Evolutionary conservation across 805 yeast genomes (phyloP).

Genomic region (Henningerozyma blattae): DNA sequence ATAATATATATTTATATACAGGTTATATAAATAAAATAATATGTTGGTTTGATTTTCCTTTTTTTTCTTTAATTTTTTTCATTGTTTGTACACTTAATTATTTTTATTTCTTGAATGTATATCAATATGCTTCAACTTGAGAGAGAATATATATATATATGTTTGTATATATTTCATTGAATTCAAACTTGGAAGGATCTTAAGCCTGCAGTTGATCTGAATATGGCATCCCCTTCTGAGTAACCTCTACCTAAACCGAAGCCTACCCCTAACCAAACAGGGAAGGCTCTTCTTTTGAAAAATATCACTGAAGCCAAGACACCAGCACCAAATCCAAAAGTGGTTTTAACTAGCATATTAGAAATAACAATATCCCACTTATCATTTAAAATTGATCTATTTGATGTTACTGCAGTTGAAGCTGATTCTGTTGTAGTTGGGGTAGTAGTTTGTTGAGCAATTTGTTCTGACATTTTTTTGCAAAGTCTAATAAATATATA

Average conservation of each 20-base stretch:
- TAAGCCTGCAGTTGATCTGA: constrained; percentile 71
- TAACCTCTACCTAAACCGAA: constrained; percentile 97
- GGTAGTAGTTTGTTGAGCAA: too few species aligned
- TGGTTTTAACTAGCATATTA: constrained; percentile 87
- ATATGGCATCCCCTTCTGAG: constrained; percentile 95
- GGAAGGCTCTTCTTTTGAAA: constrained; percentile 91
- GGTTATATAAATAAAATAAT: too few species aligned
- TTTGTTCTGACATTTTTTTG: too few species aligned
- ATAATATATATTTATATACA: too few species aligned
- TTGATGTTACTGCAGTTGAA: constrained; percentile 96
- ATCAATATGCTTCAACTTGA: too few species aligned
- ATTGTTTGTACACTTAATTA: too few species aligned
- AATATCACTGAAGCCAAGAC: constrained; percentile 81
- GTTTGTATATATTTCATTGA: too few species aligned
- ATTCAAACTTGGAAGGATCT: constrained; percentile 63
- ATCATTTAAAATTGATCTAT: constrained; percentile 61
- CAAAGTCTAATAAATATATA: too few species aligned
- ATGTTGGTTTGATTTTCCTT: too few species aligned
- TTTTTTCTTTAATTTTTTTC: too few species aligned
- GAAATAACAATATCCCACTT: constrained; percentile 96
- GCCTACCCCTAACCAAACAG: constrained; percentile 95
- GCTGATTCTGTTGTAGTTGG: constrained; percentile 77
- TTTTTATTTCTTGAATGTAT: too few species aligned
- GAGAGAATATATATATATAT: too few species aligned
- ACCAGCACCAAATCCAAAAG: constrained; percentile 94